Evolutionary conservation across 495 filamentous ascomycete genomes (phyloP).

Genomic region (Talaromyces proteolyticus): DNA sequence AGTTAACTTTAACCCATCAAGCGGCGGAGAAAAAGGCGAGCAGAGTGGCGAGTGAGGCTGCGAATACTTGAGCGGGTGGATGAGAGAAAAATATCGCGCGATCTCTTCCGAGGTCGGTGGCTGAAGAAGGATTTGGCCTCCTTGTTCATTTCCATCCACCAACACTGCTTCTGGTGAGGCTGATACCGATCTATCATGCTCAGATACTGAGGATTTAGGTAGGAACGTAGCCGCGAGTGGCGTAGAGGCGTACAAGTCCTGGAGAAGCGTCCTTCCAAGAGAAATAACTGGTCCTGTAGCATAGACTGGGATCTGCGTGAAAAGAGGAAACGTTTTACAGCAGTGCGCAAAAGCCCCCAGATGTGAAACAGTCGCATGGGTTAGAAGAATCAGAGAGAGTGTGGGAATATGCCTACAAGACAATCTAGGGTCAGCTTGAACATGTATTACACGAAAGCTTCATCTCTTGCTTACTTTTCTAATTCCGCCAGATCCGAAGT

Average conservation of each 20-base stretch:
- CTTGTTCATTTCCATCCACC: slow-evolving; percentile 13
- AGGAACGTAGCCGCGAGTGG: slow-evolving; percentile 82
- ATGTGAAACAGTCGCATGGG: slow-evolving; percentile 85
- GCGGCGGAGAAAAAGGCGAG: slow-evolving; percentile 79
- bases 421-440: neutral
- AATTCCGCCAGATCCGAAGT: slow-evolving; percentile 72
- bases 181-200: slow-evolving; percentile 51
- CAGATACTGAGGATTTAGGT: slow-evolving; percentile 57
- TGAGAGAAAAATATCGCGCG: slow-evolving; percentile 83
- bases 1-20: slow-evolving; percentile 91
- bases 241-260: slow-evolving; percentile 88
- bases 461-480: slow-evolving; percentile 62
- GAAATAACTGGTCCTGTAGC: slow-evolving; percentile 91
- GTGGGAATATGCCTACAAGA: slow-evolving; percentile 72
- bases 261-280: slow-evolving; percentile 81
- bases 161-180: slow-evolving; percentile 21
- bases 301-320: slow-evolving; percentile 91
- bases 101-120: slow-evolving; percentile 84
- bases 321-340: slow-evolving; percentile 91
- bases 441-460: neutral
- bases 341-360: slow-evolving; percentile 93
- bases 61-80: slow-evolving; percentile 92
- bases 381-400: slow-evolving; percentile 89
- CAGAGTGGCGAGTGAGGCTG: slow-evolving; percentile 85
- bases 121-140: slow-evolving; percentile 62